Evolutionary conservation across 257 asterid species (phyloP).

Genomic region (Anisodus acutangulus): DNA sequence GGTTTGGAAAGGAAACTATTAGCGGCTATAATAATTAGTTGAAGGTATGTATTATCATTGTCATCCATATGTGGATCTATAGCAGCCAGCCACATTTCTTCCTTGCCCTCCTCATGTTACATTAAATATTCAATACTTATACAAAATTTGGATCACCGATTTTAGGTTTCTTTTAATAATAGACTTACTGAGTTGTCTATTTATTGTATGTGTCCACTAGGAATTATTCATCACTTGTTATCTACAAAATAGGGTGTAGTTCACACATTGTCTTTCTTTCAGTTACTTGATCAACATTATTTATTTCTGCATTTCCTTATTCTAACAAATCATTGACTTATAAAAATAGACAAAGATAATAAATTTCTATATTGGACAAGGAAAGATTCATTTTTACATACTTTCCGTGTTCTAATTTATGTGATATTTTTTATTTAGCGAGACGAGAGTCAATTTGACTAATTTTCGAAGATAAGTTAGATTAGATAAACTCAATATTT

Average conservation of each 20-base stretch:
- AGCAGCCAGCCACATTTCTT: background rate
- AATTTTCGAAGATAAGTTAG: too few relatives aligned
- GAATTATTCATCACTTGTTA: constrained; percentile 14
- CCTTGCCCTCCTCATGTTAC: constrained; percentile 23
- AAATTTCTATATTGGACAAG: background rate
- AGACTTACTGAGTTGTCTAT: background rate
- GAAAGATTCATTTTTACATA: background rate
- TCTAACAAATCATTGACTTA: background rate
- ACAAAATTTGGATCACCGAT: background rate
- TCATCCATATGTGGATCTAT: background rate
- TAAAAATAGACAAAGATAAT: background rate
- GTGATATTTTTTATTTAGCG: too few relatives aligned
- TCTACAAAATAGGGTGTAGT: background rate
- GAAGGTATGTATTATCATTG: too few relatives aligned
- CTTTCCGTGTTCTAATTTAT: too few relatives aligned
- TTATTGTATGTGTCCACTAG: constrained; percentile 15
- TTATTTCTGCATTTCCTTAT: background rate
- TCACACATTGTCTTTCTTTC: background rate
- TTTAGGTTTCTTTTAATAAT: background rate
- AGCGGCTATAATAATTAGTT: background rate
- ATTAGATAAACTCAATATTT: too few relatives aligned
- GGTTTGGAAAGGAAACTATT: background rate
- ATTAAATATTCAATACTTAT: background rate
- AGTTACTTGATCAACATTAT: background rate
- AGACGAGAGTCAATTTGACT: too few relatives aligned